Base-by-base conservation (phyloP, 768 basidiomycete species). In the Podaxis carcinomalis region DNA sequence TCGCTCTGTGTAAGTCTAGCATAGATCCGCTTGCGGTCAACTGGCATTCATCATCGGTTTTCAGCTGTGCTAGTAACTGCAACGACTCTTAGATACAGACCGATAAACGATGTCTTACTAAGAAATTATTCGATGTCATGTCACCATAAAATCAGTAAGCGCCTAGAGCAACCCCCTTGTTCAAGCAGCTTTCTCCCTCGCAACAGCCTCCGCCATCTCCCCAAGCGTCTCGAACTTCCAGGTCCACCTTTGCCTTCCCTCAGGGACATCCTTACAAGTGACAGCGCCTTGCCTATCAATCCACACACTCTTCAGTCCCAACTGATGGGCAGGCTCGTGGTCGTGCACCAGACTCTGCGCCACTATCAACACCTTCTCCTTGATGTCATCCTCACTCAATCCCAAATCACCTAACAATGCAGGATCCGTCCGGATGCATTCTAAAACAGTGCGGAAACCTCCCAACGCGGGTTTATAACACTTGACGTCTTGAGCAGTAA, bases 401-500 rank as follows among this genome's bases (percentile, higher is more conserved):
- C 57, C 66, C 0, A 64, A 58, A 50, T 70, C 63, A 4, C 74
- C 76, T n/a, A 81, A 68, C 64, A 82, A 64, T 19, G 71, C 67
- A 0, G 77, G 74, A 51, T 85, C 73, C 4, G 73, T 68, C 37
- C 70, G 69, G 14, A 82, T 75, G 11, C 74, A 77, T 54, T 78
- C 74, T 36, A 89, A 72, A 39, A 77, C 80, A 23, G 78, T 74
- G 55, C 75, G 67, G 69, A 87, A 85, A 56, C 84, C 85, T 7
- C 75, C 77, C 5, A 78, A 75, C 5, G 82, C 79, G 21, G 88
- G 90, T 68, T 91, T 92, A 73, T 90, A 92, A 37, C 82, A 83
- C n/a, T 83, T 82, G 4, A 83, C 80, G 63, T 89, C 88, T 68
- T 92, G 83, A 4, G 90, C 89, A 6, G 89, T 91, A 65, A 88